A percentile compares a stretch with the other conserved stretches of the same genome.
These are phyloP conservation scores for Sarcodon sp. DNA, from an alignment of 768 basidiomycete species.

Conservation along the genomic window DNA sequence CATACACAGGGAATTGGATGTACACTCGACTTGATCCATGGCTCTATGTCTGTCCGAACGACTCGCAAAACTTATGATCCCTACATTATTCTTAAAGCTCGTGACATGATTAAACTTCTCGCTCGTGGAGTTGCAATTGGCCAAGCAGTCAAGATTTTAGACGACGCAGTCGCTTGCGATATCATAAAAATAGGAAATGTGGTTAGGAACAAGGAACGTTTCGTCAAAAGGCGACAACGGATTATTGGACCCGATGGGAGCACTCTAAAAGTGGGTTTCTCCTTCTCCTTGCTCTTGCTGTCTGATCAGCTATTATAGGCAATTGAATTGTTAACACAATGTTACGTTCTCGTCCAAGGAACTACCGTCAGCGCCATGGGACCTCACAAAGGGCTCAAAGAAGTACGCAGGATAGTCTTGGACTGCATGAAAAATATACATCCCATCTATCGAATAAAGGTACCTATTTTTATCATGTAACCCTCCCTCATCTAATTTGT, in stretches of 20 bases:
- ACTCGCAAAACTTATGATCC: constrained; percentile 97
- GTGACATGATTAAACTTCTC: constrained; percentile 91
- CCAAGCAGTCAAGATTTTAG: constrained; percentile 82
- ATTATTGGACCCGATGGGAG: constrained; percentile 97
- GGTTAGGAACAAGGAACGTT: constrained; percentile 91
- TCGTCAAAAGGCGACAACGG: constrained; percentile 90
- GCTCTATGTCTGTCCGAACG: constrained; percentile 94
- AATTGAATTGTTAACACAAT: constrained; percentile 90
- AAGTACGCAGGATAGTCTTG: constrained; percentile 89
- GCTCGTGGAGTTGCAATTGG: constrained; percentile 81
- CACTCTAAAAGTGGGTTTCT: constrained; percentile 72
- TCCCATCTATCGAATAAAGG: constrained; percentile 98
- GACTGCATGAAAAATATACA: constrained; percentile 99
- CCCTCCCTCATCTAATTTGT: not conserved
- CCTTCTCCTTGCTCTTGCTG: not conserved
- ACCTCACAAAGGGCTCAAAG: constrained; percentile 87
- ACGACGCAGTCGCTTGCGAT: constrained; percentile 86
- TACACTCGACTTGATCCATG: constrained; percentile 89
- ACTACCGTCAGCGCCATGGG: constrained; percentile 99
- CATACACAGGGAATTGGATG: constrained; percentile 66
- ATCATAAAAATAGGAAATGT: constrained; percentile 96
- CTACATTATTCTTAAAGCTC: constrained; percentile 89
- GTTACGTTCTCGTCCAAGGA: constrained; percentile 96
- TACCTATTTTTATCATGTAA: constrained; percentile 12
- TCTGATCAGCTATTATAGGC: constrained; percentile 41